phyloP scores from a whole-genome alignment of 2,329 filamentous ascomycete species.

The Lomentospora prolificans region DNA sequence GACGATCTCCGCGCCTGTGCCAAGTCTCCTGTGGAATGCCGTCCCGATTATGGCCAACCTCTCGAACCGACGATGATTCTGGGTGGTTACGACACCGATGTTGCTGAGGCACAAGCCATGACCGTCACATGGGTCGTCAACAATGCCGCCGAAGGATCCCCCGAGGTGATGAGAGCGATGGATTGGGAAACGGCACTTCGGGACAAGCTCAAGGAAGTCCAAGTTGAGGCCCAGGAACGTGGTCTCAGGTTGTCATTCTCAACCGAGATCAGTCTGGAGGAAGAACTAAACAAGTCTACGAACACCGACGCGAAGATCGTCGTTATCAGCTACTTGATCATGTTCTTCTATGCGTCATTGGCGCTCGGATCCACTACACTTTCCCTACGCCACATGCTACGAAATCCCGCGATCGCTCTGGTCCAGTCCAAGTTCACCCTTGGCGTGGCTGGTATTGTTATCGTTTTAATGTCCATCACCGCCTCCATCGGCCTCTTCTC shows the following conservation, averaged over 20 bases:
- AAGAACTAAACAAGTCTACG: constrained; percentile 94
- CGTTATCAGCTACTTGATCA: constrained; percentile 92
- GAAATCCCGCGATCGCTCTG: constrained; percentile 72
- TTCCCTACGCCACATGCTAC: constrained; percentile 64
- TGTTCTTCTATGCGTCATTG: constrained; percentile 95
- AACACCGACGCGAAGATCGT: constrained; percentile 98
- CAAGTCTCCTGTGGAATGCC: constrained; percentile 70
- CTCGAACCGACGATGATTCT: constrained; percentile 78
- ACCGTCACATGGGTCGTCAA: constrained; percentile 92
- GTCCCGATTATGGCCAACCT: constrained; percentile 82
- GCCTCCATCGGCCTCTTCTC: constrained; percentile 94
- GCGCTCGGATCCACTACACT: constrained; percentile 83
- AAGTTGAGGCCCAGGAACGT: constrained; percentile 65
- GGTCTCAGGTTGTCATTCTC: constrained; percentile 87
- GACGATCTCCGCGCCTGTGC: constrained; percentile 63
- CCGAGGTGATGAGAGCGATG: constrained; percentile 62
- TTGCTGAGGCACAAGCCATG: constrained; percentile 67
- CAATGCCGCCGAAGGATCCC: constrained; percentile 67
- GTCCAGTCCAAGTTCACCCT: constrained; percentile 96
- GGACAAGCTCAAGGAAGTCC: constrained; percentile 62
- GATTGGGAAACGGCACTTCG: constrained; percentile 83
- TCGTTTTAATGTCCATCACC: constrained; percentile 94
- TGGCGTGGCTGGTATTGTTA: constrained; percentile 87
- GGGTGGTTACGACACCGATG: constrained; percentile 63
- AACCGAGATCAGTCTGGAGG: constrained; percentile 87